Evolutionary conservation across 352 stramenopile species (phyloP).

Genomic region (Pythium brachiatum): DNA sequence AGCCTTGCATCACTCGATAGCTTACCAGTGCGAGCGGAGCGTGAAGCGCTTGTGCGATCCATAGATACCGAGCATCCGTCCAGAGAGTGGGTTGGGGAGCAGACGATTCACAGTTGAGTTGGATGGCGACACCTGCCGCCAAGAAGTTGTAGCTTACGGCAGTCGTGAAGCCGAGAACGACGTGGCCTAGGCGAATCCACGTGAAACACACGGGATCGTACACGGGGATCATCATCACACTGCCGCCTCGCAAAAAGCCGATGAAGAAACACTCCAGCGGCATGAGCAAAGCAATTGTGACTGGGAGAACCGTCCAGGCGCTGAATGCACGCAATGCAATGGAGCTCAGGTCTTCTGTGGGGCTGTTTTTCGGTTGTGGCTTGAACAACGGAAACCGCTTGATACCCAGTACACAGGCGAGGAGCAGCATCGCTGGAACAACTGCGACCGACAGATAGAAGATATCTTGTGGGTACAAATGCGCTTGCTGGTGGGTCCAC

Average conservation of each 20-base stretch:
- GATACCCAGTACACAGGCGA: constrained; percentile 33
- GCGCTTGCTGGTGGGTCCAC: constrained; percentile 42
- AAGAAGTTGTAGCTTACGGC: constrained; percentile 34
- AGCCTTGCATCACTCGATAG: background rate
- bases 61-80: constrained; percentile 53
- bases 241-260: constrained; percentile 31
- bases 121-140: constrained; percentile 37
- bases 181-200: constrained; percentile 30
- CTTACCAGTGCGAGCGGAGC: constrained; percentile 49
- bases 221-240: constrained; percentile 20
- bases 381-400: constrained; percentile 70
- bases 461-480: constrained; percentile 29
- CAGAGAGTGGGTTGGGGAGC: constrained; percentile 48
- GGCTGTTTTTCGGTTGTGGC: constrained; percentile 41
- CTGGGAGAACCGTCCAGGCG: constrained; percentile 42
- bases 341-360: constrained; percentile 48
- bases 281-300: constrained; percentile 53
- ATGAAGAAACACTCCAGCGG: constrained; percentile 56
- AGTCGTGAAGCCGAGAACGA: constrained; percentile 24
- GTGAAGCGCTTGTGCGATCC: constrained; percentile 35
- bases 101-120: constrained; percentile 63
- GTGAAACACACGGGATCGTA: constrained; percentile 41
- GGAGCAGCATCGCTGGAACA: constrained; percentile 34
- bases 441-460: constrained; percentile 45
- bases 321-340: constrained; percentile 52